Percentiles rank a stretch among this genome's conserved stretches.
Evolutionary conservation across 2,329 filamentous ascomycete species (phyloP).

Genomic region (Aspergillus sp.): DNA sequence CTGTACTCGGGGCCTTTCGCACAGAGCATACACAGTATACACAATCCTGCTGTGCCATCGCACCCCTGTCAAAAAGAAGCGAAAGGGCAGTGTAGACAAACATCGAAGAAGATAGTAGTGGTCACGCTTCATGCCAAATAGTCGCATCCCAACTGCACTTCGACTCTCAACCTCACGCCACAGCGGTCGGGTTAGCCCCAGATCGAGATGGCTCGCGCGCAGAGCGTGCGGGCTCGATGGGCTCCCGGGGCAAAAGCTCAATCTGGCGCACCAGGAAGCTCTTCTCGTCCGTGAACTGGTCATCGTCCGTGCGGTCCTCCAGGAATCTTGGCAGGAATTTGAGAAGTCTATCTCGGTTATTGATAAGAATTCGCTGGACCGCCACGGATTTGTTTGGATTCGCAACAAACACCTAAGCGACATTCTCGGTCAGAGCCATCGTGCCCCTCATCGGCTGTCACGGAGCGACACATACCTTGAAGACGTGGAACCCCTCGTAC

Average conservation of each 20-base stretch:
- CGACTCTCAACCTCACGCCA: slow-evolving; percentile 18
- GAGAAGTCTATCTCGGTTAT: slow-evolving; percentile 89
- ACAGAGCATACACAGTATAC: slow-evolving; percentile 10
- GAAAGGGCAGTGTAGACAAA: slow-evolving; percentile 1
- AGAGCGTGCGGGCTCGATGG: slow-evolving; percentile 35
- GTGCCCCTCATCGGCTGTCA: background rate
- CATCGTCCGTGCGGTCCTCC: slow-evolving; percentile 92
- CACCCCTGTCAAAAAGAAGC: slow-evolving; percentile 3
- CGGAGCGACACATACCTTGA: slow-evolving; percentile 63
- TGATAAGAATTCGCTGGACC: slow-evolving; percentile 91
- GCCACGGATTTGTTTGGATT: slow-evolving; percentile 98
- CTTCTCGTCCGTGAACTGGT: slow-evolving; percentile 97
- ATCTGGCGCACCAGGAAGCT: slow-evolving; percentile 97
- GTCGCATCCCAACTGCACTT: background rate
- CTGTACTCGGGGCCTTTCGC: slow-evolving; percentile 5
- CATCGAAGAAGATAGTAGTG: background rate
- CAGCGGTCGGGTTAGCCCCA: slow-evolving; percentile 28
- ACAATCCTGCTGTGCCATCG: slow-evolving; percentile 6
- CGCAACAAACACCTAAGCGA: slow-evolving; percentile 78
- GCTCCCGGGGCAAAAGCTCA: slow-evolving; percentile 47
- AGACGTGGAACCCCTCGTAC: slow-evolving; percentile 98
- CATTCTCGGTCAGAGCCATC: slow-evolving; percentile 20
- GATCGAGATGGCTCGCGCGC: slow-evolving; percentile 26
- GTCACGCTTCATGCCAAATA: background rate
- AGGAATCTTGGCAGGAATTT: slow-evolving; percentile 88